These are phyloP conservation scores for Phytophthora ramorum DNA, from an alignment of 352 stramenopile genomes.

Conservation along the genomic window DNA sequence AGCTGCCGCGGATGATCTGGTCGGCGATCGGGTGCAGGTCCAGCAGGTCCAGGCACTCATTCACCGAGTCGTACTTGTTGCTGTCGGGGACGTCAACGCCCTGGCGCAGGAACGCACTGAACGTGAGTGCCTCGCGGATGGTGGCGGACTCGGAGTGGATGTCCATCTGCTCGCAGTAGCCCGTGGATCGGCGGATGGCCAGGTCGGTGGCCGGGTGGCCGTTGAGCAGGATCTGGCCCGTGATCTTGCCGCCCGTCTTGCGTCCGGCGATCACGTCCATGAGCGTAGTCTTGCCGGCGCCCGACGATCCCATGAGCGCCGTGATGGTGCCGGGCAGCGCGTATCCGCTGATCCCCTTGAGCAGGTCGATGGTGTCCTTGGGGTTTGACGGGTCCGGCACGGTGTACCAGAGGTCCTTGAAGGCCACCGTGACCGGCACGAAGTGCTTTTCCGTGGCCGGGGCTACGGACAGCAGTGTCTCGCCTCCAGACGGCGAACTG, in stretches of 20 bases:
- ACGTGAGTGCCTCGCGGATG: constrained; percentile 58
- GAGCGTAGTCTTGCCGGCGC: constrained; percentile 26
- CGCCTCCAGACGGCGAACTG: neutral
- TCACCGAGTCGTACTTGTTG: constrained; percentile 14
- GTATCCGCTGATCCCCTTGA: constrained; percentile 27
- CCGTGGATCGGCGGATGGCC: constrained; percentile 19
- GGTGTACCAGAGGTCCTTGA: constrained; percentile 30
- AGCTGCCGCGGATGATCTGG: constrained; percentile 31
- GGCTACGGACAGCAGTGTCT: constrained; percentile 8
- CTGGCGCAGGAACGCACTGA: constrained; percentile 23
- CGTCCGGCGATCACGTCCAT: constrained; percentile 31
- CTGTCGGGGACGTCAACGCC: constrained; percentile 31
- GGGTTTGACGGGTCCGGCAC: constrained; percentile 24
- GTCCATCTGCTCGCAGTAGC: constrained; percentile 15
- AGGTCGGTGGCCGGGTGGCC: constrained; percentile 28
- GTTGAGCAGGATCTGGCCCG: constrained; percentile 19
- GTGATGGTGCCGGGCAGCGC: constrained; percentile 24
- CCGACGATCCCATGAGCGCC: constrained; percentile 25
- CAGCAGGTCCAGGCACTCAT: constrained; percentile 36
- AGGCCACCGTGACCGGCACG: constrained; percentile 18
- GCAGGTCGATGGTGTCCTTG: constrained; percentile 27
- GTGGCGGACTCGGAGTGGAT: constrained; percentile 15
- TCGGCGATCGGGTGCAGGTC: constrained; percentile 29
- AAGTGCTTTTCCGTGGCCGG: constrained; percentile 8
- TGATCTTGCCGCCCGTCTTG: constrained; percentile 24